phyloP scores from a whole-genome alignment of 495 filamentous ascomycete genomes.

The Penicillium dipodomyicola region DNA sequence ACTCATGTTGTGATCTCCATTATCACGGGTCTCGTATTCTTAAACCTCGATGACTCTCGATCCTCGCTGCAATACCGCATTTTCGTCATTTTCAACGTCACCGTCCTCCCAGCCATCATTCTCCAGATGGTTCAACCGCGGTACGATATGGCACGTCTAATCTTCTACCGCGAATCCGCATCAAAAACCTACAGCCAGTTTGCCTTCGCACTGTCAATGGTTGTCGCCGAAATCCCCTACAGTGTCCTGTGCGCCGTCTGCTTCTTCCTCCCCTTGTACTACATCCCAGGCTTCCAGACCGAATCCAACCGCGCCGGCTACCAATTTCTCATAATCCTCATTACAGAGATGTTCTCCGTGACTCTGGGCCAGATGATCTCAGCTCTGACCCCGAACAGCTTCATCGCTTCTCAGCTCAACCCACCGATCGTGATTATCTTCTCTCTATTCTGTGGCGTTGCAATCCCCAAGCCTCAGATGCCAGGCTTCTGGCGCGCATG shows the following conservation, averaged over 20 bases:
- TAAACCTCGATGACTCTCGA: slow-evolving; percentile 65
- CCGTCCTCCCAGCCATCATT: slow-evolving; percentile 71
- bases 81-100: slow-evolving; percentile 82
- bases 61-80: slow-evolving; percentile 72
- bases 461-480: slow-evolving; percentile 71
- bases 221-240: slow-evolving; percentile 76
- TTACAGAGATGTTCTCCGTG: slow-evolving; percentile 75
- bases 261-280: slow-evolving; percentile 77
- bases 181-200: slow-evolving; percentile 75
- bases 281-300: slow-evolving; percentile 61
- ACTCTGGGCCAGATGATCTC: slow-evolving; percentile 67
- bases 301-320: slow-evolving; percentile 64
- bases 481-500: slow-evolving; percentile 75
- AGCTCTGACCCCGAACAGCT: slow-evolving; percentile 65
- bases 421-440: slow-evolving; percentile 79
- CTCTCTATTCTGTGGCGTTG: slow-evolving; percentile 79
- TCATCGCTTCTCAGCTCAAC: slow-evolving; percentile 70
- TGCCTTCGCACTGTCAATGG: slow-evolving; percentile 67
- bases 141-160: slow-evolving; percentile 68
- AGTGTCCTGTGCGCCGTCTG: slow-evolving; percentile 66
- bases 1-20: slow-evolving; percentile 70
- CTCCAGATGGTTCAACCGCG: slow-evolving; percentile 75
- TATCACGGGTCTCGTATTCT: slow-evolving; percentile 69
- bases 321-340: slow-evolving; percentile 77
- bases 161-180: slow-evolving; percentile 76